phyloP scores from a whole-genome alignment of 495 filamentous ascomycete genomes.

The Cudoniella acicularis region DNA sequence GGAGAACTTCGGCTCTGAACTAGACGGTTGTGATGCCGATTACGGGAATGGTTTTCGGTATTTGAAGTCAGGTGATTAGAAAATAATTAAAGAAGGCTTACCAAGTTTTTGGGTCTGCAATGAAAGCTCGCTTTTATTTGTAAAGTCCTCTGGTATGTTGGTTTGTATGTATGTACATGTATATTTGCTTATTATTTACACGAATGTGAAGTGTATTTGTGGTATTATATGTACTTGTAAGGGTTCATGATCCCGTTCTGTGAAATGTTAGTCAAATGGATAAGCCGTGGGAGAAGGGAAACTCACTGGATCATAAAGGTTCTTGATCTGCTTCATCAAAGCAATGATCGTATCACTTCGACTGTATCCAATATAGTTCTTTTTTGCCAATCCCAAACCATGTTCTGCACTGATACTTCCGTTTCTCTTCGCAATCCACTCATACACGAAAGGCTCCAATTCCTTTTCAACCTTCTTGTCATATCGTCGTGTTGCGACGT shows the following conservation, averaged over 20 bases:
- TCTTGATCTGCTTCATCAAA: conserved; percentile 93
- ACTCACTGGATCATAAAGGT: conserved; percentile 85
- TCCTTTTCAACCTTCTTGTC: conserved; percentile 84
- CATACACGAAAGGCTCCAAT: conserved; percentile 93
- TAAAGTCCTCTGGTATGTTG: too few relatives aligned
- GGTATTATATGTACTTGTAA: conserved; percentile 72
- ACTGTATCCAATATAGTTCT: conserved; percentile 89
- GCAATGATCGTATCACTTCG: conserved; percentile 78
- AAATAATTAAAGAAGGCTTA: not conserved
- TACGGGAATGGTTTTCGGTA: not conserved
- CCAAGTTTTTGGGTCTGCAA: too few relatives aligned
- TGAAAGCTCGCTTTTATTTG: too few relatives aligned
- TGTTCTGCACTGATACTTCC: conserved; percentile 97
- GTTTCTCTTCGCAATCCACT: conserved; percentile 83
- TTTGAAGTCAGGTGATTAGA: not conserved
- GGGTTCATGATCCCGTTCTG: conserved; percentile 90
- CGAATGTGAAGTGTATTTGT: too few relatives aligned
- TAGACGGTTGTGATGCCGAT: not conserved
- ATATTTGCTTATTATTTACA: too few relatives aligned
- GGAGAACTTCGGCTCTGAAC: not conserved
- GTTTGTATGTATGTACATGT: not conserved
- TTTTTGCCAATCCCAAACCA: conserved; percentile 91
- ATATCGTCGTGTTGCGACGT: conserved; percentile 75
- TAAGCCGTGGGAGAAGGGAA: not conserved
- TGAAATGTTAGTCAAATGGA: conserved; percentile 10